phyloP scores from a whole-genome alignment of 306 rosid genomes.

The Prunus padus region DNA sequence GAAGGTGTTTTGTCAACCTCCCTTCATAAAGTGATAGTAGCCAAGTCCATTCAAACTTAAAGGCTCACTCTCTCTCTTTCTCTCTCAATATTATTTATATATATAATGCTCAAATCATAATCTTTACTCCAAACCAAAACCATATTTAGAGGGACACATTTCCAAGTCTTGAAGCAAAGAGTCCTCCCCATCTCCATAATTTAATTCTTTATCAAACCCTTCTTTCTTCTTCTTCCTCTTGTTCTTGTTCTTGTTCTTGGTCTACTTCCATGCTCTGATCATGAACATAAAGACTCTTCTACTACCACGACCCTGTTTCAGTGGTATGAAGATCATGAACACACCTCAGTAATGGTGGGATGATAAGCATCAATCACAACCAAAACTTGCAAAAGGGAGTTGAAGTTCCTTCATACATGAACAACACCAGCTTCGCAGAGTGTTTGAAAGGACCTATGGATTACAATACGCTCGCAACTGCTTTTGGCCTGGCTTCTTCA shows the following conservation, averaged over 20 bases:
- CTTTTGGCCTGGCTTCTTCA: conserved; percentile 68
- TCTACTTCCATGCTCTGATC: too few relatives aligned
- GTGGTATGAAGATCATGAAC: conserved; percentile 39
- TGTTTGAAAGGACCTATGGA: conserved; percentile 57
- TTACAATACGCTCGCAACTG: conserved; percentile 52
- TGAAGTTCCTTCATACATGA: conserved; percentile 48
- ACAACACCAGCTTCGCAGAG: conserved; percentile 38
- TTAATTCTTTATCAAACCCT: background rate
- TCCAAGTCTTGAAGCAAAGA: conserved; percentile 21
- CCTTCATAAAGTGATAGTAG: conserved; percentile 53
- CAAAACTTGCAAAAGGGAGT: conserved; percentile 37
- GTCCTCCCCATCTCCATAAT: conserved; percentile 2
- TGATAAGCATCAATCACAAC: background rate
- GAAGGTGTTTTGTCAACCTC: conserved; percentile 75
- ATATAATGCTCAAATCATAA: conserved; percentile 28
- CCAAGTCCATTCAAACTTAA: conserved; percentile 64
- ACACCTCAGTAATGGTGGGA: conserved; percentile 7
- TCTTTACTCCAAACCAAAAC: conserved; percentile 2
- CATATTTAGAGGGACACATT: conserved; percentile 25
- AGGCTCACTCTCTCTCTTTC: conserved; percentile 32
- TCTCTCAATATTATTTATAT: conserved; percentile 14
- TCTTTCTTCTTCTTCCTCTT: conserved; percentile 15
- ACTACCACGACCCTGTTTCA: conserved; percentile 42
- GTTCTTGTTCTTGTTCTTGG: conserved; percentile 6
- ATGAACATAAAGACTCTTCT: too few relatives aligned